Percentiles rank a stretch among this genome's conserved stretches.
Conservation (phyloP, 495 filamentous ascomycete genomes). For the Penicillium ochrochloron region DNA sequence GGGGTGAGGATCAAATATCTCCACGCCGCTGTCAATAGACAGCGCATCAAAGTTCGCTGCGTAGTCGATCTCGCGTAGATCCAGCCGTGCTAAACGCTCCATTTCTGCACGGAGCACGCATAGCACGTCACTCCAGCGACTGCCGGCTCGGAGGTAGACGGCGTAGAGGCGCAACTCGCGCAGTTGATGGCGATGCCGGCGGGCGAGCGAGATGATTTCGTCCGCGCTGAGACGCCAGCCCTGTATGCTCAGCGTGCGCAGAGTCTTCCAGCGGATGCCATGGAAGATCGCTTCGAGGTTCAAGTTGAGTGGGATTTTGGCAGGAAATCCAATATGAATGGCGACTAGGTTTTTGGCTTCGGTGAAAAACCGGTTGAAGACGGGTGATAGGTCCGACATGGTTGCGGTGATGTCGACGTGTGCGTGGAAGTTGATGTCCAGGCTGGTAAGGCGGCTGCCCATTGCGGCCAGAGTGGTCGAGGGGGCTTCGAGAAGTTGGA, state of each 20-base stretch:
- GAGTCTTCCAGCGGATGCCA: slow-evolving; percentile 60
- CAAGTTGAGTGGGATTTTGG: slow-evolving; percentile 58
- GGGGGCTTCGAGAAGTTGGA: slow-evolving; percentile 52
- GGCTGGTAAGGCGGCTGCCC: slow-evolving; percentile 59
- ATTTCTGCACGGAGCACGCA: slow-evolving; percentile 60
- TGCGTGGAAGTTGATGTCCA: slow-evolving; percentile 66
- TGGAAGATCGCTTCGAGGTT: slow-evolving; percentile 66
- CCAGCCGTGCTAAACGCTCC: slow-evolving; percentile 61
- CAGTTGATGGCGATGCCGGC: slow-evolving; percentile 60
- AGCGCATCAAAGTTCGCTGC: slow-evolving; percentile 55
- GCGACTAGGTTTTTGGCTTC: slow-evolving; percentile 63
- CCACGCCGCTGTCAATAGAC: slow-evolving; percentile 30
- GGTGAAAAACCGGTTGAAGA: slow-evolving; percentile 61
- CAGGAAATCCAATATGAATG: slow-evolving; percentile 70
- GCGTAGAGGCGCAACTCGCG: slow-evolving; percentile 61
- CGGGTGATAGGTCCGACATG: slow-evolving; percentile 57
- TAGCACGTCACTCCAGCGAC: slow-evolving; percentile 66
- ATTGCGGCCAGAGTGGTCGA: slow-evolving; percentile 54
- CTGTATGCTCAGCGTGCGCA: slow-evolving; percentile 68
- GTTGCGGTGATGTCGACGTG: slow-evolving; percentile 55
- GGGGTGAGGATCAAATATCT: slow-evolving; percentile 25
- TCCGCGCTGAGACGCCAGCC: slow-evolving; percentile 63
- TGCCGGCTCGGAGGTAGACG: slow-evolving; percentile 61
- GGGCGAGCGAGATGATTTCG: slow-evolving; percentile 62
- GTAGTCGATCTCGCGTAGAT: slow-evolving; percentile 66